Percentiles rank a stretch among this genome's conserved stretches.
Evolutionary conservation across 192 early-diverging fungal genomes (phyloP).

Genomic region (Rhizoclosmatium globosum): DNA sequence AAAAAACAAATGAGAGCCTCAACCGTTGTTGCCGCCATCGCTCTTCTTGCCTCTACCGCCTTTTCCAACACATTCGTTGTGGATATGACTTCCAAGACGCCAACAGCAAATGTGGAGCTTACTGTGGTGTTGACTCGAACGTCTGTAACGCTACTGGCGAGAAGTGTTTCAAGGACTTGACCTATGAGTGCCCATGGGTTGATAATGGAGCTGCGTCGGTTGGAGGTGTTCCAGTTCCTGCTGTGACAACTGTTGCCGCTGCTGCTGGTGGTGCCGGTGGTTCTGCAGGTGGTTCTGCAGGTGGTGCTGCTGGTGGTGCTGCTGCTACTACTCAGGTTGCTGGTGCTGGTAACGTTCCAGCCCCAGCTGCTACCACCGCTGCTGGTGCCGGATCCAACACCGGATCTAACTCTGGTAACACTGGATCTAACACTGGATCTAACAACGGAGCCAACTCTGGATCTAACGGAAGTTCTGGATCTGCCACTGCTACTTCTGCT

Average conservation of each 20-base stretch:
- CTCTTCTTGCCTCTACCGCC: neutral
- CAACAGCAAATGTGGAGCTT: constrained; percentile 12
- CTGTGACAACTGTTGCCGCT: neutral
- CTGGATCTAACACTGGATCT: neutral
- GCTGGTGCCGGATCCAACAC: neutral
- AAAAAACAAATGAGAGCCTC: neutral
- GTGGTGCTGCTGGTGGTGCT: neutral
- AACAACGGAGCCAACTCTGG: neutral
- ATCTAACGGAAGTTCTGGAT: neutral
- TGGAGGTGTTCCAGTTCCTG: neutral
- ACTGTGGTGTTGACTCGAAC: constrained; percentile 1
- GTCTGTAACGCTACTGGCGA: neutral
- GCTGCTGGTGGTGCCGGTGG: neutral
- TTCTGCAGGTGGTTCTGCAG: neutral
- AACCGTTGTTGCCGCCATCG: neutral
- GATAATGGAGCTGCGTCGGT: neutral
- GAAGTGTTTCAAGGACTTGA: neutral
- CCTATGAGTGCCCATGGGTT: neutral
- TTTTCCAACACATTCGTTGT: neutral
- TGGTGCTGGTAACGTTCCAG: neutral
- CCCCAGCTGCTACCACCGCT: neutral
- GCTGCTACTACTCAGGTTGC: neutral
- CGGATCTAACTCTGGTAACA: neutral
- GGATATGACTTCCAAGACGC: constrained; percentile 4
- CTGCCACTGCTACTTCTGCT: neutral